Conservation (phyloP, 192 early-diverging fungal species). For the Lunasporangiospora selenospora region DNA sequence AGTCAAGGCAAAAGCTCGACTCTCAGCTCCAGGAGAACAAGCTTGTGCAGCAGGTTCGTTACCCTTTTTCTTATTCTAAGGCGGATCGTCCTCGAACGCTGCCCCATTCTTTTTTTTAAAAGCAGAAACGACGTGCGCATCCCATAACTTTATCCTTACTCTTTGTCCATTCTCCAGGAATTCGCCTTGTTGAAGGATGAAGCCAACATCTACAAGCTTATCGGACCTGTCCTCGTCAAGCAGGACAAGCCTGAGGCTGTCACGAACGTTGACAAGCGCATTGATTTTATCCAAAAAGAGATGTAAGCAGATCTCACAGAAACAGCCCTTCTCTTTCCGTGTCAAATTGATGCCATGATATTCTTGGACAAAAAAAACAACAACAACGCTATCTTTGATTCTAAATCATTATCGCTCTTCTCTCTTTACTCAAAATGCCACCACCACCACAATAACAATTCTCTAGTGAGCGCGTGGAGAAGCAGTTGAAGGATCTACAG, state of each 20-base stretch:
- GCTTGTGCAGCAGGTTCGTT: conserved; percentile 80
- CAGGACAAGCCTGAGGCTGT: conserved; percentile 88
- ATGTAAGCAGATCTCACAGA: conserved; percentile 64
- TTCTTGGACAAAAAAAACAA: no score
- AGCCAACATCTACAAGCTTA: conserved; percentile 92
- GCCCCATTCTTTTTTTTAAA: conserved; percentile 3
- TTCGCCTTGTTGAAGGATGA: conserved; percentile 83
- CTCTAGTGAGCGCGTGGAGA: conserved; percentile 82
- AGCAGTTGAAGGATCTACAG: conserved; percentile 78
- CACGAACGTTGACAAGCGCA: conserved; percentile 91
- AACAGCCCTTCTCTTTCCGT: background rate
- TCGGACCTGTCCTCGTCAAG: conserved; percentile 95
- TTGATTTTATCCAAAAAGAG: conserved; percentile 89
- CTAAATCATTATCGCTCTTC: no score
- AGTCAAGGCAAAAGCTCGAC: conserved; percentile 83
- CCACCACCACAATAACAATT: no score
- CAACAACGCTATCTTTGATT: no score
- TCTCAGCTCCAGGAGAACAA: conserved; percentile 98
- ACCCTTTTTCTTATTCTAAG: background rate
- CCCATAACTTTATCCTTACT: no score
- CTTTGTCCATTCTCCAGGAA: conserved; percentile 65
- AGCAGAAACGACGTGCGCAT: background rate
- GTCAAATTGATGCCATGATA: no score
- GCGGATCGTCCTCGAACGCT: background rate
- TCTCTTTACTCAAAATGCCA: no score